Percentiles rank a stretch among this genome's conserved stretches.
These are phyloP conservation scores for Vitis rotundifolia DNA, from an alignment of 164 flowering plant genomes.

Conservation along the genomic window DNA sequence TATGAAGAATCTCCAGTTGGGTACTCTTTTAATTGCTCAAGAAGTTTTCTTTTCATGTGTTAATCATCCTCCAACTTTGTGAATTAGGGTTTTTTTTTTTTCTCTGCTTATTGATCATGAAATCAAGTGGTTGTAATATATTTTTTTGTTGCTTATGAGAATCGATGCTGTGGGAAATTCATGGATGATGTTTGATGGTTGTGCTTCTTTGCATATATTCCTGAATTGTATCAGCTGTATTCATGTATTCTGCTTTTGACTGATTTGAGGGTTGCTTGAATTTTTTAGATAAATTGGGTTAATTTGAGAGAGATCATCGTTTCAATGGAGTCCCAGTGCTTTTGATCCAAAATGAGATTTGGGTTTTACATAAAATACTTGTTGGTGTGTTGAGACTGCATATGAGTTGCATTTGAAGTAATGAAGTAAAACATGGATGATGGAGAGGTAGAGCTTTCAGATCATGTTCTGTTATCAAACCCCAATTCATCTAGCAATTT, in stretches of 20 bases:
- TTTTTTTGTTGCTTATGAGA: constrained; percentile 6
- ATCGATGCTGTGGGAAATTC: constrained; percentile 12
- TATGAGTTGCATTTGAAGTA: constrained; percentile 1
- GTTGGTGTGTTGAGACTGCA: constrained; percentile 1
- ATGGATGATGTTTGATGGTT: constrained; percentile 4
- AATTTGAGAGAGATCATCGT: background rate
- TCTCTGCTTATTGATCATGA: background rate
- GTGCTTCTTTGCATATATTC: constrained; percentile 24
- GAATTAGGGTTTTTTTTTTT: constrained; percentile 2
- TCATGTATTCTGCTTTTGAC: background rate
- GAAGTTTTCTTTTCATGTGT: constrained; percentile 9
- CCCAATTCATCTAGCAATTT: constrained; percentile 6
- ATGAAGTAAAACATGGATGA: constrained; percentile 31
- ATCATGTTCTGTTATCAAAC: constrained; percentile 19
- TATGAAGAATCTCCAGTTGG: constrained; percentile 25
- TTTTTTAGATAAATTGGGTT: constrained; percentile 1
- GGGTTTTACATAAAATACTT: background rate
- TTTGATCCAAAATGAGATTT: background rate
- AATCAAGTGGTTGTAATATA: background rate
- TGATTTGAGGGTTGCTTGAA: background rate
- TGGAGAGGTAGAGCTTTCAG: constrained; percentile 34
- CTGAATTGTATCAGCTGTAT: constrained; percentile 3
- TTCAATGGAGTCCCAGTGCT: background rate
- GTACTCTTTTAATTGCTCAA: constrained; percentile 19
- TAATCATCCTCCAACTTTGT: background rate